phyloP scores from a whole-genome alignment of 768 basidiomycete species.

The Russula ochroleuca region DNA sequence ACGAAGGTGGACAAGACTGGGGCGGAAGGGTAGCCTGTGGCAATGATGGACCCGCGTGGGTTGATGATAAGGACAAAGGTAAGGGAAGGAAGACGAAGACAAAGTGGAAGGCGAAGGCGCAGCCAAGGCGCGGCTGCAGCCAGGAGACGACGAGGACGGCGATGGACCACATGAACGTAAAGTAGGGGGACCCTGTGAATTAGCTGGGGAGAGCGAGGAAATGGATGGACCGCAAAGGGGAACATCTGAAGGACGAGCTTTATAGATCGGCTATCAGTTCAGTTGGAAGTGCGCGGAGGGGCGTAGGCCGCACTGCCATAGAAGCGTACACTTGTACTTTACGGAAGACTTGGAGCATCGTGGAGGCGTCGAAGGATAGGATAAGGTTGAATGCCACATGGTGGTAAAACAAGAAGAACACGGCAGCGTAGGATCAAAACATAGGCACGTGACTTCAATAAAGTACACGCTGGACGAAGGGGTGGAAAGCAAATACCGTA shows the following conservation, averaged over 20 bases:
- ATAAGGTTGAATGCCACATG: too few species aligned
- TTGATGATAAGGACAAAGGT: background rate
- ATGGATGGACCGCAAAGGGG: background rate
- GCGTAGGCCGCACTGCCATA: too few species aligned
- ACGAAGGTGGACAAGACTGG: background rate
- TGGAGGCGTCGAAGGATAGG: too few species aligned
- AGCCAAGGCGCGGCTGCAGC: conserved; percentile 8
- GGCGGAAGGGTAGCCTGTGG: background rate
- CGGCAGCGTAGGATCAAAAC: too few species aligned
- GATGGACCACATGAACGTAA: background rate
- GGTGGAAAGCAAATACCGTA: too few species aligned
- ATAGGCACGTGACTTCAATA: too few species aligned
- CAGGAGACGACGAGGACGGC: conserved; percentile 7
- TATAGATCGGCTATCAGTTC: background rate
- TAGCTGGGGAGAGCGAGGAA: background rate
- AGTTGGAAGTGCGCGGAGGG: background rate
- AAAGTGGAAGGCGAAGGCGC: background rate
- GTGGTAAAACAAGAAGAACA: too few species aligned
- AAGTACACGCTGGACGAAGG: too few species aligned
- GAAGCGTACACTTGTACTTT: too few species aligned
- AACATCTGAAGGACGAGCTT: background rate
- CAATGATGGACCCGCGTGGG: background rate
- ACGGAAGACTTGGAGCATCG: too few species aligned
- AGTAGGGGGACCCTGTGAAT: too few species aligned
- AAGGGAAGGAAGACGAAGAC: too few species aligned